Evolutionary conservation across 2,329 filamentous ascomycete genomes (phyloP).

Genomic region (Seiridium cupressi): DNA sequence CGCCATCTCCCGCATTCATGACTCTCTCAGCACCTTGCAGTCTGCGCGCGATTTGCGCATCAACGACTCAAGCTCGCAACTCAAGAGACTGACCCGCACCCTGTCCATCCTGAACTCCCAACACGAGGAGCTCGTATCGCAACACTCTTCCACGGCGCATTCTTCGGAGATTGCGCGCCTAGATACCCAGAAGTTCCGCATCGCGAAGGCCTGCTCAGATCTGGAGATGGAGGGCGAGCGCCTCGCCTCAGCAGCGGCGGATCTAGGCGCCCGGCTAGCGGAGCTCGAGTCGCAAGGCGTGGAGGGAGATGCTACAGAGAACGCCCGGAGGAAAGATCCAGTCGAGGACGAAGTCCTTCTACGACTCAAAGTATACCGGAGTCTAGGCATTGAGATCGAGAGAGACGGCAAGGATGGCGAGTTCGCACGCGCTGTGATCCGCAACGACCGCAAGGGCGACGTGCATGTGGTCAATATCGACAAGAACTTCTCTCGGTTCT

Average conservation of each 20-base stretch:
- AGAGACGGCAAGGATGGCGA: slow-evolving; percentile 70
- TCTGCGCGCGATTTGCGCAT: slow-evolving; percentile 79
- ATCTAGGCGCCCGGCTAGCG: slow-evolving; percentile 71
- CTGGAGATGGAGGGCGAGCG: slow-evolving; percentile 93
- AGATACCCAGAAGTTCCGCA: slow-evolving; percentile 91
- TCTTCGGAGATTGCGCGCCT: slow-evolving; percentile 81
- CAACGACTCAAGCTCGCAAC: slow-evolving; percentile 63
- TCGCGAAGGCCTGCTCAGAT: slow-evolving; percentile 87
- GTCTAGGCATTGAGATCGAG: slow-evolving; percentile 86
- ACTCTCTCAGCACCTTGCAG: slow-evolving; percentile 79
- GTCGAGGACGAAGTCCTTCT: slow-evolving; percentile 67
- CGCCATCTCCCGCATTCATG: slow-evolving; percentile 78
- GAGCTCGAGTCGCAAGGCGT: slow-evolving; percentile 86
- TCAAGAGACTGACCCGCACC: slow-evolving; percentile 73
- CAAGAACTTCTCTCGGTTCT: slow-evolving; percentile 84
- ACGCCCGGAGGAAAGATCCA: slow-evolving; percentile 35
- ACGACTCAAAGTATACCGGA: slow-evolving; percentile 86
- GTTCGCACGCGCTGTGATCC: slow-evolving; percentile 81
- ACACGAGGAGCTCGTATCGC: slow-evolving; percentile 70
- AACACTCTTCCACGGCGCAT: slow-evolving; percentile 77
- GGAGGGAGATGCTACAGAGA: slow-evolving; percentile 57
- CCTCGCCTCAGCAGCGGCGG: slow-evolving; percentile 73
- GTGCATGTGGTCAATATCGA: slow-evolving; percentile 95
- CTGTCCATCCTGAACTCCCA: slow-evolving; percentile 73
- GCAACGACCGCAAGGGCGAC: slow-evolving; percentile 84